These are phyloP conservation scores for Trypanosoma theileri DNA, from an alignment of 208 protist species.

Conservation along the genomic window DNA sequence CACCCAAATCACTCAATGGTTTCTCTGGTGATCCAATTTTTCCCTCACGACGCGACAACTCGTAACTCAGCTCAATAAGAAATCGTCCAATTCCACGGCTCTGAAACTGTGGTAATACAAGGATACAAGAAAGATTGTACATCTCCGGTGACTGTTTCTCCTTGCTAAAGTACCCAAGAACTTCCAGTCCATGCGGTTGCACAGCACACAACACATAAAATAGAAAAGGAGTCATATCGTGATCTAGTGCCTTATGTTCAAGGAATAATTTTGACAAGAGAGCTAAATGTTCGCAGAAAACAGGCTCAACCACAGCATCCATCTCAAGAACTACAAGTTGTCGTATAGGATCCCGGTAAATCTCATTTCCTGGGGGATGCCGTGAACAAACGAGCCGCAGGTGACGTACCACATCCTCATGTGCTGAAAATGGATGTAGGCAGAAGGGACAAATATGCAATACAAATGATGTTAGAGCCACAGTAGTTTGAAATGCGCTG, in stretches of 20 bases:
- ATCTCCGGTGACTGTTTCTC: slow-evolving; percentile 96
- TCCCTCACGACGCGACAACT: slow-evolving; percentile 95
- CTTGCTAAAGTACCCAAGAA: slow-evolving; percentile 99
- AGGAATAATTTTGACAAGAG: slow-evolving; percentile 99
- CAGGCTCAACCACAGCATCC: slow-evolving; percentile 95
- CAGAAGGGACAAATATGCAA: slow-evolving; percentile 98
- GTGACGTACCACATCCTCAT: slow-evolving; percentile 83
- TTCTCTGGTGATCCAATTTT: slow-evolving; percentile 98
- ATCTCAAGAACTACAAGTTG: slow-evolving; percentile 96
- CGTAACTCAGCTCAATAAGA: slow-evolving; percentile 98
- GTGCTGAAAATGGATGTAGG: slow-evolving; percentile 93
- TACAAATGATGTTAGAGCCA: slow-evolving; percentile 52
- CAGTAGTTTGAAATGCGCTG: slow-evolving; percentile 10
- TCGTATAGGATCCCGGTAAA: slow-evolving; percentile 85
- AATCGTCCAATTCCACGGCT: slow-evolving; percentile 97
- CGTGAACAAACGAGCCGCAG: slow-evolving; percentile 76
- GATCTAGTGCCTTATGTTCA: slow-evolving; percentile 99
- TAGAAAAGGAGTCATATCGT: slow-evolving; percentile 99
- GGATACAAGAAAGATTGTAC: slow-evolving; percentile 99
- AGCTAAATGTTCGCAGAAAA: slow-evolving; percentile 98
- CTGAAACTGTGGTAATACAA: slow-evolving; percentile 97
- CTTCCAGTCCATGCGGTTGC: slow-evolving; percentile 92
- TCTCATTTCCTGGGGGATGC: slow-evolving; percentile 90
- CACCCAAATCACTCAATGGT: slow-evolving; percentile 98
- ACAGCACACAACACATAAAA: slow-evolving; percentile 98